These are phyloP conservation scores for Firmiana major DNA, from an alignment of 345 rosid genomes.

Conservation along the genomic window DNA sequence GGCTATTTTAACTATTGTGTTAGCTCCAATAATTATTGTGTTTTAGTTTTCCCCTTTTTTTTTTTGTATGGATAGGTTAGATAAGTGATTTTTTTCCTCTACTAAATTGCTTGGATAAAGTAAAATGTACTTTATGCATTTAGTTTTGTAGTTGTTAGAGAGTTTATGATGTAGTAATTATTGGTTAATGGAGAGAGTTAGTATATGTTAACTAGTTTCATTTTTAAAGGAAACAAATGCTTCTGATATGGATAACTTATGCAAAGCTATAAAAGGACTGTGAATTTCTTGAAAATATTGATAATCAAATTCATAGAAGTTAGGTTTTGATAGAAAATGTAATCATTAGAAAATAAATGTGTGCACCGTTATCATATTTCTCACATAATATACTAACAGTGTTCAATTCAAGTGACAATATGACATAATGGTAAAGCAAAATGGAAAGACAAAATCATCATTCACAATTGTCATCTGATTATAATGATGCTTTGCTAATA, in stretches of 20 bases:
- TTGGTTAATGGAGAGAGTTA: background rate
- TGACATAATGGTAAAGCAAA: background rate
- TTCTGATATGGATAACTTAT: background rate
- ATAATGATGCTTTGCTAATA: background rate
- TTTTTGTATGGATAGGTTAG: background rate
- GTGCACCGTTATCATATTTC: background rate
- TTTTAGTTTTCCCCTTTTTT: no score
- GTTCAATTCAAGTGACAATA: conserved; percentile 1
- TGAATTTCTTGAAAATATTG: background rate
- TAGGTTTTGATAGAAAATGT: background rate
- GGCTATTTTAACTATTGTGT: background rate
- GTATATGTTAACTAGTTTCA: background rate
- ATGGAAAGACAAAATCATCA: background rate
- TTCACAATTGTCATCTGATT: background rate
- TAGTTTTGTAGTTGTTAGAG: background rate
- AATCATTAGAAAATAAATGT: background rate
- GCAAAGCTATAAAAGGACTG: background rate
- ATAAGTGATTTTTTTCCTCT: background rate
- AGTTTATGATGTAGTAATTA: background rate
- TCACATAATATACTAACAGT: background rate
- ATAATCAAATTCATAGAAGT: background rate
- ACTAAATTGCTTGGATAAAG: background rate
- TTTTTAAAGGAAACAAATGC: background rate
- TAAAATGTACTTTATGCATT: background rate
- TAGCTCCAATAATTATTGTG: background rate